phyloP scores from a whole-genome alignment of 2,329 filamentous ascomycete genomes.

The Laburnicola sp. region DNA sequence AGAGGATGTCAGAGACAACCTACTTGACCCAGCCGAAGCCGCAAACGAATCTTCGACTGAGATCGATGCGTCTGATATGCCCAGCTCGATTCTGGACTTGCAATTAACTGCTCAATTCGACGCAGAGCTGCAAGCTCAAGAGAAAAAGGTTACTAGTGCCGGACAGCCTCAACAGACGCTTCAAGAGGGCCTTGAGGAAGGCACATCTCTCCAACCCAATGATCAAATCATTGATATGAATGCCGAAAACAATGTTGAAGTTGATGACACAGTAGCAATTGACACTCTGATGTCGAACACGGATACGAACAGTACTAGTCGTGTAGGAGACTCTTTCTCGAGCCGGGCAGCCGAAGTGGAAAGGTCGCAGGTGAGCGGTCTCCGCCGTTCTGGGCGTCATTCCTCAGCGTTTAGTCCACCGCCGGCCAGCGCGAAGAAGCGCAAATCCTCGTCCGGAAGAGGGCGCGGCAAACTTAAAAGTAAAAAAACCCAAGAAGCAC shows the following conservation, averaged over 20 bases:
- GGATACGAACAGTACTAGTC: conserved; percentile 32
- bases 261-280: conserved; percentile 21
- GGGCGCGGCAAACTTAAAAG: conserved; percentile 14
- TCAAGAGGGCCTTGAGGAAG: conserved; percentile 29
- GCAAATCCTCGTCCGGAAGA: conserved; percentile 12
- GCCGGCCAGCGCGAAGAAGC: conserved; percentile 27
- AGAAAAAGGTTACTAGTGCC: conserved; percentile 10
- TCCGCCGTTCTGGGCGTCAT: conserved; percentile 35
- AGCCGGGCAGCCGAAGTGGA: conserved; percentile 19
- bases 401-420: conserved; percentile 26
- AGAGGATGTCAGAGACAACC: neutral
- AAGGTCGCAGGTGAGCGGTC: conserved; percentile 21
- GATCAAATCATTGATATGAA: conserved; percentile 4
- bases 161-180: conserved; percentile 18
- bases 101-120: conserved; percentile 42
- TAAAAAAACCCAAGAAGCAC: conserved; percentile 15
- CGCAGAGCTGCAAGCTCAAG: conserved; percentile 36
- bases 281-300: conserved; percentile 12
- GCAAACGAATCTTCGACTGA: conserved; percentile 9
- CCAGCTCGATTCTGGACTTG: conserved; percentile 38
- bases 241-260: conserved; percentile 24
- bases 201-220: conserved; percentile 21
- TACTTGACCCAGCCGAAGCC: neutral
- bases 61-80: conserved; percentile 22
- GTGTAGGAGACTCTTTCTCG: conserved; percentile 44